Percentiles rank a stretch among this genome's conserved stretches.
Evolutionary conservation across 371 early-diverging fungal species (phyloP).

Genomic region (Rhizopus delemar): DNA sequence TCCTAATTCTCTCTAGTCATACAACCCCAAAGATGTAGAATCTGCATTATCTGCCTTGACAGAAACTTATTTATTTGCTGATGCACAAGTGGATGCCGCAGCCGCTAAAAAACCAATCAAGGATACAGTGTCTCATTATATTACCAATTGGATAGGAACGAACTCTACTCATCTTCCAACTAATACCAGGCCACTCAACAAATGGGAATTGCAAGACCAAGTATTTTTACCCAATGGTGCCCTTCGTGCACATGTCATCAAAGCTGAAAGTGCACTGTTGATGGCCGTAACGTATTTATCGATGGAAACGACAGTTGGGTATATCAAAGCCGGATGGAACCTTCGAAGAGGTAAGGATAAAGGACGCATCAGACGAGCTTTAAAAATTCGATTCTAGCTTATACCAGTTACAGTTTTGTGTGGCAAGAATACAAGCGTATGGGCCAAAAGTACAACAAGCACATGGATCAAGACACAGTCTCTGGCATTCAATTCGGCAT

Average conservation of each 20-base stretch:
- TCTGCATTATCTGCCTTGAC: constrained; percentile 47
- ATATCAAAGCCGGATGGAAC: constrained; percentile 63
- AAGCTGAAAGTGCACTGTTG: constrained; percentile 59
- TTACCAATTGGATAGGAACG: constrained; percentile 42
- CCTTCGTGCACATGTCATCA: constrained; percentile 61
- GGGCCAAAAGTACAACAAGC: constrained; percentile 43
- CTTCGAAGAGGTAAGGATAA: constrained; percentile 54
- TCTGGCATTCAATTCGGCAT: constrained; percentile 55
- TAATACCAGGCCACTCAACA: constrained; percentile 36
- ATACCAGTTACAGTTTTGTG: constrained; percentile 48
- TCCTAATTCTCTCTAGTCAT: constrained; percentile 36
- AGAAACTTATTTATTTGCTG: constrained; percentile 51
- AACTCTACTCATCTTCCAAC: constrained; percentile 44
- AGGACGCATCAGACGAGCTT: too few species aligned
- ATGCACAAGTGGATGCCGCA: constrained; percentile 54
- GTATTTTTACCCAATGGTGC: constrained; percentile 57
- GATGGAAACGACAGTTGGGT: constrained; percentile 59
- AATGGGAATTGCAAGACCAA: constrained; percentile 27
- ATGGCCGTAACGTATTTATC: constrained; percentile 58
- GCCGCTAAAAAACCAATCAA: constrained; percentile 49
- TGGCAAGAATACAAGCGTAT: constrained; percentile 55
- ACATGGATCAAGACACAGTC: constrained; percentile 47
- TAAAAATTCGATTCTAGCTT: constrained; percentile 24
- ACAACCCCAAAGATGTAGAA: constrained; percentile 51
- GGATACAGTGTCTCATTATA: constrained; percentile 40